Percentiles rank a stretch among this genome's conserved stretches.
phyloP scores from a whole-genome alignment of 2,329 filamentous ascomycete genomes.

The Microsporum audouinii region DNA sequence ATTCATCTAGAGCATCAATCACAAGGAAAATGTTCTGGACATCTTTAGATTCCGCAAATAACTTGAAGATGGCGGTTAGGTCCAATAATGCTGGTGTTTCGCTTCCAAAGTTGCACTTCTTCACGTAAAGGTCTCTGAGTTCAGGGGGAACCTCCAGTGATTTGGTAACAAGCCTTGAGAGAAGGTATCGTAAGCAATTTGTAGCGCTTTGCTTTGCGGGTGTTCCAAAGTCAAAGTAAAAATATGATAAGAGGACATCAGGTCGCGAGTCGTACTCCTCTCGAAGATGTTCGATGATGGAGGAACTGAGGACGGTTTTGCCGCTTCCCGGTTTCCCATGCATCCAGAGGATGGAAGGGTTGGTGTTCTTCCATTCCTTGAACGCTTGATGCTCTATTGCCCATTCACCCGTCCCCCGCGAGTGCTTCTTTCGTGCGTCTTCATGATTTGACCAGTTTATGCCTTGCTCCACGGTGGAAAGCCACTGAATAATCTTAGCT shows the following conservation, averaged over 20 bases:
- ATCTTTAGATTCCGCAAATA: neutral
- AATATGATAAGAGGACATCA: slow-evolving; percentile 18
- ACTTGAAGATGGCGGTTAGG: neutral
- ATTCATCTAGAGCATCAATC: slow-evolving; percentile 17
- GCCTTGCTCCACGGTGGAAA: neutral
- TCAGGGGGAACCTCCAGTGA: neutral
- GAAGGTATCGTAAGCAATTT: neutral
- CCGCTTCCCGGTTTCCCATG: slow-evolving; percentile 21
- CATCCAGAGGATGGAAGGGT: slow-evolving; percentile 20
- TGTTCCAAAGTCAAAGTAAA: slow-evolving; percentile 20
- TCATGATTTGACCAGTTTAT: neutral
- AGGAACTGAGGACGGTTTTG: slow-evolving; percentile 25
- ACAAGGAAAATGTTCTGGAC: slow-evolving; percentile 8
- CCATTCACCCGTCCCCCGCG: neutral
- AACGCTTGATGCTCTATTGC: neutral
- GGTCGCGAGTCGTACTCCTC: neutral
- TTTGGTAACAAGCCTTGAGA: neutral
- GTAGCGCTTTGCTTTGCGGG: neutral
- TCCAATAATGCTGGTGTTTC: neutral
- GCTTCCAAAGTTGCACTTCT: neutral
- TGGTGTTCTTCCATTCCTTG: neutral
- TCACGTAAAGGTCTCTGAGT: neutral
- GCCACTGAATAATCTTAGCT: neutral
- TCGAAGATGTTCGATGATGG: slow-evolving; percentile 18
- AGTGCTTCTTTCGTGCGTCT: neutral